A percentile compares a stretch with the other conserved stretches of the same genome.
These are phyloP conservation scores for Aspergillus panamensis DNA, from an alignment of 495 filamentous ascomycete species.

Conservation along the genomic window DNA sequence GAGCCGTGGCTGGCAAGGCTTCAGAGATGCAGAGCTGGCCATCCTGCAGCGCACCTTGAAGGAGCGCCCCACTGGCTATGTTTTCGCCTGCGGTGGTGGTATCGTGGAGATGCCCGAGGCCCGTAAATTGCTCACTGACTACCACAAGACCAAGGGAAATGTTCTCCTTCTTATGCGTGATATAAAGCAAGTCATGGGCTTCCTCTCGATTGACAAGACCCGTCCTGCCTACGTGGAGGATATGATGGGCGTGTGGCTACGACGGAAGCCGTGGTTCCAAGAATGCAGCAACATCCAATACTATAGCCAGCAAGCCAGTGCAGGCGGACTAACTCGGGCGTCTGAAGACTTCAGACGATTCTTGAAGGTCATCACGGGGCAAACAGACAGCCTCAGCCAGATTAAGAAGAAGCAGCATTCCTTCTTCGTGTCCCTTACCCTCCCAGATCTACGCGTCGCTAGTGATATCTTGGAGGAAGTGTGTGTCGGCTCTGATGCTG, in stretches of 20 bases:
- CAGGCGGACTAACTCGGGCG: conserved; percentile 51
- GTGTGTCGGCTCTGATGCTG: conserved; percentile 83
- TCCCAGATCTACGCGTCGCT: conserved; percentile 65
- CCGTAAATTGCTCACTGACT: conserved; percentile 68
- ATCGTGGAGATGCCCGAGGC: conserved; percentile 86
- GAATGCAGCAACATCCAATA: conserved; percentile 96
- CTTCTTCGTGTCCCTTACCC: conserved; percentile 90
- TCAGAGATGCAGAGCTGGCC: conserved; percentile 75
- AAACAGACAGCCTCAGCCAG: conserved; percentile 56
- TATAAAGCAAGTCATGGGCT: conserved; percentile 84
- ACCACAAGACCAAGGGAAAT: conserved; percentile 77
- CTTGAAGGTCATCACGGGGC: conserved; percentile 67
- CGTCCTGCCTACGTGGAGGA: conserved; percentile 92
- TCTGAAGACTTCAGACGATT: conserved; percentile 80
- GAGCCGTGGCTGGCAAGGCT: conserved; percentile 79
- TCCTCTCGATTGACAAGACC: conserved; percentile 83
- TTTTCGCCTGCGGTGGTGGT: conserved; percentile 93
- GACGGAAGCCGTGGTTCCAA: conserved; percentile 86
- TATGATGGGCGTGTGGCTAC: conserved; percentile 87
- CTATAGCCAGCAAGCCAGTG: conserved; percentile 66
- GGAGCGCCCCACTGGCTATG: conserved; percentile 68
- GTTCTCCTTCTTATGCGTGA: conserved; percentile 87
- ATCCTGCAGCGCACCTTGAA: conserved; percentile 68
- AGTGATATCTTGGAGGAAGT: conserved; percentile 64
- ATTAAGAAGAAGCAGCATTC: conserved; percentile 70